These are phyloP conservation scores for Boletus pseudo-olivaceus DNA, from an alignment of 768 basidiomycete species.

Conservation along the genomic window DNA sequence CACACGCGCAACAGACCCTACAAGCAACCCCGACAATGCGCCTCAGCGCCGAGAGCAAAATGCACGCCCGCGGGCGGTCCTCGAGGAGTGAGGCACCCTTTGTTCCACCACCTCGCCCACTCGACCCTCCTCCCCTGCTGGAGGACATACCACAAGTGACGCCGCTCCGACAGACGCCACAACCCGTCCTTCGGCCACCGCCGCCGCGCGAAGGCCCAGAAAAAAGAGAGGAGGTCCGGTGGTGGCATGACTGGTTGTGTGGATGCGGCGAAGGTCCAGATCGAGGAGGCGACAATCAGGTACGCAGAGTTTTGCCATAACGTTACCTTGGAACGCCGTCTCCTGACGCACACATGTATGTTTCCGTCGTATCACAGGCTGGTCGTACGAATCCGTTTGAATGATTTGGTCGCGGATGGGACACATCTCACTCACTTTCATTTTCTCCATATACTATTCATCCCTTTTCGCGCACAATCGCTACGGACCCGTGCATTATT, in stretches of 20 bases:
- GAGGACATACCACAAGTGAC: conserved; percentile 35
- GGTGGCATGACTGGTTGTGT: conserved; percentile 89
- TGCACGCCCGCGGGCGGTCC: neutral
- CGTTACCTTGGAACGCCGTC: neutral
- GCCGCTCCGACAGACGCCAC: conserved; percentile 36
- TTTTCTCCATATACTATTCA: conserved; percentile 5
- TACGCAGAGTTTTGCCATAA: conserved; percentile 27
- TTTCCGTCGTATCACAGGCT: conserved; percentile 41
- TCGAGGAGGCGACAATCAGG: conserved; percentile 71
- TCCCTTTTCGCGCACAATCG: conserved; percentile 3
- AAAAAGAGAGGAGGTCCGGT: conserved; percentile 43
- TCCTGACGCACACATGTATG: neutral
- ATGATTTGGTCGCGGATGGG: conserved; percentile 16
- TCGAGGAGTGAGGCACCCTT: conserved; percentile 9
- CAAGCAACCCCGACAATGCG: conserved; percentile 8
- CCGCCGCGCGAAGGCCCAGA: conserved; percentile 17
- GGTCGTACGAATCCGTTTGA: conserved; percentile 69
- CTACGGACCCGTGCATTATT: conserved; percentile 11
- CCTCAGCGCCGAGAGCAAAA: neutral
- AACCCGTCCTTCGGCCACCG: conserved; percentile 27
- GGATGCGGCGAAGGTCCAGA: conserved; percentile 75
- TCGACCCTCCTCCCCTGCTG: conserved; percentile 52
- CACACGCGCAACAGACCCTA: conserved; percentile 21
- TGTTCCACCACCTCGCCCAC: conserved; percentile 49
- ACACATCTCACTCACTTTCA: neutral